A percentile compares a stretch with the other conserved stretches of the same genome.
Evolutionary conservation across 108 stramenopile genomes (phyloP).

Genomic region (Epithemia pelagica): DNA sequence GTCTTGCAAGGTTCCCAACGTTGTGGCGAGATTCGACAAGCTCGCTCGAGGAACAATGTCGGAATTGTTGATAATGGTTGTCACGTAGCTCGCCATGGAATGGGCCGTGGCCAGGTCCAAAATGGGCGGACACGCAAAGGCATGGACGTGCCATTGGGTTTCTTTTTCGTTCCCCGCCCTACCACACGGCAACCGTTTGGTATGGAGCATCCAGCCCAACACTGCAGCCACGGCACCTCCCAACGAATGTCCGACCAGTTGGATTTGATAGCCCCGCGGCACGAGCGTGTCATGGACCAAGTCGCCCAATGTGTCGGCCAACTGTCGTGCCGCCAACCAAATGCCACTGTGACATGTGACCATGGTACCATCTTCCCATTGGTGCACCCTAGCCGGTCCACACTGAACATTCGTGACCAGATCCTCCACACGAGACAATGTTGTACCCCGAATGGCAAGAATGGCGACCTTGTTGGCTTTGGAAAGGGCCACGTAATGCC

Average conservation of each 20-base stretch:
- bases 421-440: conserved; percentile 44
- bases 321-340: conserved; percentile 22
- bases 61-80: conserved; percentile 54
- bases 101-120: conserved; percentile 28
- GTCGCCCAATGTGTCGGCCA: conserved; percentile 30
- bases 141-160: conserved; percentile 6
- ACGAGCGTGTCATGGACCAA: conserved; percentile 38
- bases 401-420: conserved; percentile 35
- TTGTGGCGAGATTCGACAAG: conserved; percentile 25
- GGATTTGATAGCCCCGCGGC: conserved; percentile 39
- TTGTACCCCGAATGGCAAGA: conserved; percentile 54
- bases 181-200: conserved; percentile 26
- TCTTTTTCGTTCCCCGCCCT: conserved; percentile 4
- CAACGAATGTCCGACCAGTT: conserved; percentile 37
- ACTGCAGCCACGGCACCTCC: conserved; percentile 47
- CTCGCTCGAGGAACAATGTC: conserved; percentile 47
- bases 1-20: conserved; percentile 20
- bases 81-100: conserved; percentile 31
- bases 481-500: conserved; percentile 31
- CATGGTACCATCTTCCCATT: background rate
- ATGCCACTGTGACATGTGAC: conserved; percentile 51
- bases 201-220: conserved; percentile 25
- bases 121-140: conserved; percentile 55
- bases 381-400: background rate
- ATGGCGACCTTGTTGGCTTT: conserved; percentile 30